Evolutionary conservation across 2,329 filamentous ascomycete genomes (phyloP).

Genomic region (Fusarium verrucosum): DNA sequence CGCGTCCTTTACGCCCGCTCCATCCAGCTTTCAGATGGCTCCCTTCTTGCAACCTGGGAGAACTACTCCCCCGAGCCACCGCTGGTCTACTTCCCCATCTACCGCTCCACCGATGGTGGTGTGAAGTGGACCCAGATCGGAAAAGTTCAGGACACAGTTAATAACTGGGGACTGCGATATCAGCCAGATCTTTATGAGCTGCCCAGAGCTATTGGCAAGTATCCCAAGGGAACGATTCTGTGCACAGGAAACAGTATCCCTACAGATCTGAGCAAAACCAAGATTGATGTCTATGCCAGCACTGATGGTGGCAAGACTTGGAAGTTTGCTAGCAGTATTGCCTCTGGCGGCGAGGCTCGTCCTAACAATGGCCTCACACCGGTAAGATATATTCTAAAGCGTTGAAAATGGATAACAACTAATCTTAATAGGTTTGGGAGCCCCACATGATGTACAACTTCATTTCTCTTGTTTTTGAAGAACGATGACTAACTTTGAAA

Average conservation of each 20-base stretch:
- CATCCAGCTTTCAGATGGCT: conserved; percentile 56
- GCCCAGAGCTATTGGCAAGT: conserved; percentile 65
- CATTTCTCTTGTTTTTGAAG: fast-evolving
- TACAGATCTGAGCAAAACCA: conserved; percentile 67
- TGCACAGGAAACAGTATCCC: conserved; percentile 69
- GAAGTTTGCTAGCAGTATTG: conserved; percentile 73
- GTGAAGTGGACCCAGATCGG: conserved; percentile 72
- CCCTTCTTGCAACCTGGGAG: conserved; percentile 64
- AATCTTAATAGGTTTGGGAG: conserved; percentile 69
- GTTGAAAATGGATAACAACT: not conserved
- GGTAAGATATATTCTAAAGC: conserved; percentile 36
- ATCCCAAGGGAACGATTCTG: conserved; percentile 70
- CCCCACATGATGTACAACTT: conserved; percentile 65
- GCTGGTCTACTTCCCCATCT: conserved; percentile 64
- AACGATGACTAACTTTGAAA: not conserved
- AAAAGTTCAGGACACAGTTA: conserved; percentile 69
- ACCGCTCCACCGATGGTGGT: conserved; percentile 61
- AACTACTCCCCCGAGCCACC: conserved; percentile 67
- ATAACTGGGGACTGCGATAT: conserved; percentile 73
- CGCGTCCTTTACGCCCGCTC: conserved; percentile 57
- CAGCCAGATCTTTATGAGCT: conserved; percentile 76
- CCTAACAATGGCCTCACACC: conserved; percentile 73
- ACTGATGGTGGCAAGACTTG: conserved; percentile 69
- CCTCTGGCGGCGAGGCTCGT: conserved; percentile 66
- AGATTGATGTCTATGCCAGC: conserved; percentile 74